phyloP scores from a whole-genome alignment of 1,284 basidiomycete genomes.

The Jaminaea rosea region DNA sequence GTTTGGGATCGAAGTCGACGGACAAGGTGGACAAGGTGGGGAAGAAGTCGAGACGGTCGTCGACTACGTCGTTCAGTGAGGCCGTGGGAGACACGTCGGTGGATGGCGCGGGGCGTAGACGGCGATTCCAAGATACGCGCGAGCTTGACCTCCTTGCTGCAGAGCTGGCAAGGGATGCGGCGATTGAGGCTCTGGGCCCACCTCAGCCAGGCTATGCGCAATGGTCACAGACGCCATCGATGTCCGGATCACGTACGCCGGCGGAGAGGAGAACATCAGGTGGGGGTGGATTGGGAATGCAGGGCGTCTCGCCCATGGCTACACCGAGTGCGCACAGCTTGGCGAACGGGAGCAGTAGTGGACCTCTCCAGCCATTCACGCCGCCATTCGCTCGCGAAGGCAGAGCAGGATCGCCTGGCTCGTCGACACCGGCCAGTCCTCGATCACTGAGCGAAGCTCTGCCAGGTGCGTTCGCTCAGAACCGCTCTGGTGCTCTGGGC shows the following conservation, averaged over 20 bases:
- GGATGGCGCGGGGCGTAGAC: conserved; percentile 9
- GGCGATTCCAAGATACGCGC: conserved; percentile 27
- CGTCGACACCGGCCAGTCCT: background rate
- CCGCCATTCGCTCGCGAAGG: background rate
- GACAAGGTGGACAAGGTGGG: conserved; percentile 8
- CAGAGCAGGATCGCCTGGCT: background rate
- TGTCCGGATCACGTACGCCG: background rate
- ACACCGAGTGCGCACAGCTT: background rate
- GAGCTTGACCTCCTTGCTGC: conserved; percentile 29
- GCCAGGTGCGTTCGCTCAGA: background rate
- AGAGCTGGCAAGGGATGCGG: conserved; percentile 32
- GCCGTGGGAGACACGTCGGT: conserved; percentile 2
- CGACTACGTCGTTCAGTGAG: conserved; percentile 11
- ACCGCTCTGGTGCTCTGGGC: background rate
- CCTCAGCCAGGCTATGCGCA: background rate
- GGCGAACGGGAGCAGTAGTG: background rate
- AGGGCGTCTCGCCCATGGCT: background rate
- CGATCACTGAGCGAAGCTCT: background rate
- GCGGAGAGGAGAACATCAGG: background rate
- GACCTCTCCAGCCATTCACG: background rate
- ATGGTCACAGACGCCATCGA: background rate
- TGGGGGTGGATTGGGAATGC: no score
- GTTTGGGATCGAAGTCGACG: conserved; percentile 20
- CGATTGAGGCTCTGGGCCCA: conserved; percentile 1
- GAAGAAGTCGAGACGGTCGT: conserved; percentile 17